These are phyloP conservation scores for Metarhizium humberi DNA, from an alignment of 2,329 filamentous ascomycete genomes.

Conservation along the genomic window DNA sequence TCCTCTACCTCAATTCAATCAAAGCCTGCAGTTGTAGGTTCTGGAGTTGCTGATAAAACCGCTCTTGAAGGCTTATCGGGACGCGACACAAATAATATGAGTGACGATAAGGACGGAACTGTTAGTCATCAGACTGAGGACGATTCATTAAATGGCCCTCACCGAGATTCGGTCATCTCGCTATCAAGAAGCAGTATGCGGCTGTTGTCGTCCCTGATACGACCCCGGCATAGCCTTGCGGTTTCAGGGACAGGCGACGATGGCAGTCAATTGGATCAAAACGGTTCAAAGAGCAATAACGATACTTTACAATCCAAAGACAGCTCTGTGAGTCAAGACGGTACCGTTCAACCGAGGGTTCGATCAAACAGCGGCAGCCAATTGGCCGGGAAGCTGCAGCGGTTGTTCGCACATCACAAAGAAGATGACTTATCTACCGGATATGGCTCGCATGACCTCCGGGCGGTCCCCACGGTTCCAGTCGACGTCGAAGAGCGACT, in stretches of 20 bases:
- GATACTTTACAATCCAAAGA: neutral
- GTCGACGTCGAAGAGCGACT: slow-evolving; percentile 25
- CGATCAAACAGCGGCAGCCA: slow-evolving; percentile 12
- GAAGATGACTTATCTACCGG: neutral
- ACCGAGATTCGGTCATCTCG: neutral
- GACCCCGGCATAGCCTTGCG: neutral
- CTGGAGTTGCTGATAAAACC: neutral
- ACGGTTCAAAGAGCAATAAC: neutral
- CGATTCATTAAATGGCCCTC: neutral
- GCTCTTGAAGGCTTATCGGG: slow-evolving; percentile 9
- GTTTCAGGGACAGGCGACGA: neutral
- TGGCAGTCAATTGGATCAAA: neutral
- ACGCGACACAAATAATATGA: slow-evolving; percentile 5
- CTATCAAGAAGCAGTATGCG: neutral
- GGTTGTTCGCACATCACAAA: neutral
- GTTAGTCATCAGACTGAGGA: neutral
- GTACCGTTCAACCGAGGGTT: slow-evolving; percentile 7
- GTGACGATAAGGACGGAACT: neutral
- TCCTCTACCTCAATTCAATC: slow-evolving; percentile 50
- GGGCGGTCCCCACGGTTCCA: slow-evolving; percentile 25
- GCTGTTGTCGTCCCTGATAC: neutral
- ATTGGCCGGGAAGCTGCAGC: slow-evolving; percentile 10
- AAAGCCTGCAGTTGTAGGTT: slow-evolving; percentile 27
- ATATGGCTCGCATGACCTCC: slow-evolving; percentile 6
- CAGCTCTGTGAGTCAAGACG: neutral